Evolutionary conservation across 108 stramenopile genomes (phyloP), one percentile per base, ranked within the genome.

Genomic region (Cyclotella distinguenda): DNA sequence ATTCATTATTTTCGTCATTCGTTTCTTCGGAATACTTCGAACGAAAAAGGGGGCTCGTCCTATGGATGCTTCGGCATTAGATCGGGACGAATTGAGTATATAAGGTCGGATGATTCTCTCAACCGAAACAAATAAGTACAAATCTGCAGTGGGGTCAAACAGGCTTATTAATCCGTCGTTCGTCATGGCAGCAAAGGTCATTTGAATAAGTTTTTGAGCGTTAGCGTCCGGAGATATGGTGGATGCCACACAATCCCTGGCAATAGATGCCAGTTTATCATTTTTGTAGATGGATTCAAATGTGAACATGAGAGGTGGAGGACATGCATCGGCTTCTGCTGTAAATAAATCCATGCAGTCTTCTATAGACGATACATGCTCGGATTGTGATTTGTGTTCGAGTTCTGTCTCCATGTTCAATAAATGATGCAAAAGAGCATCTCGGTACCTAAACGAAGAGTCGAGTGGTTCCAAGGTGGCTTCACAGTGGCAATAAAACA

Each of bases 401-500:
- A 69, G 26, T 39, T 64, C 31, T 21, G 52, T 33, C 72, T 87
- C 81, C 64, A 78, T 72, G 47, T 82, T 54, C 35, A 87, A 31
- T 38, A 91, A 72, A 49, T 72, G 50, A 30, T 64, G 25, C 23
- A 92, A 56, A 11, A 92, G 48, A 13, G 85, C 77, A 74, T 89
- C 88, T 9, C 91, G 84, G 54, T 83, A 92, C 0, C 33, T 22
- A 64, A 84, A 86, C 1, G 70, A 30, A 32, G 86, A 80, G 60
- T 92, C 91, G 5, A 84, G 50, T 2, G 78, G 58, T 68, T 87
- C 87, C 16, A 76, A 59, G 32, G 82, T 86, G 28, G 85, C 88
- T 18, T 77, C 73, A 50, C 91, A 92, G 30, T 89, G 86, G 44
- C 91, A 92, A 48, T 92, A 92, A 19, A 92, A 66, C 30, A 92